Evolutionary conservation across 306 rosid species (phyloP).

Genomic region (Cicer judaicum): DNA sequence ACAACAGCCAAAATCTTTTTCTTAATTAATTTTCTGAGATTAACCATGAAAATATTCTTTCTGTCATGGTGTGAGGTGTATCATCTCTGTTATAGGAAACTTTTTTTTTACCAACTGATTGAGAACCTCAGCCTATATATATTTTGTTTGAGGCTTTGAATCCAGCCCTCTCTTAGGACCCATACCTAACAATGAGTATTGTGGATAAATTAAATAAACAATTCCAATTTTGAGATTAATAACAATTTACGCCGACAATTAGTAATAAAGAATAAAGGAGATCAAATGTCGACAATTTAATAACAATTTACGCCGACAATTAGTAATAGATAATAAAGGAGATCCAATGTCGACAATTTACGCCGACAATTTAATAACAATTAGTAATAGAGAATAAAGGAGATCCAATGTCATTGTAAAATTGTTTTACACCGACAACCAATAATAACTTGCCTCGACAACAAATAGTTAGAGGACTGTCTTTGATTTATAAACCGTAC

Average conservation of each 20-base stretch:
- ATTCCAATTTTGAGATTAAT: neutral
- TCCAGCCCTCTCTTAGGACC: neutral
- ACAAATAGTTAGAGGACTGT: too few relatives aligned
- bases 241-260: neutral
- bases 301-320: neutral
- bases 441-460: too few relatives aligned
- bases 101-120: constrained; percentile 2
- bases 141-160: neutral
- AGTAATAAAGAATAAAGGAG: too few relatives aligned
- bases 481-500: too few relatives aligned
- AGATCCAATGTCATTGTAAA: too few relatives aligned
- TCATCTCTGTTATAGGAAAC: neutral
- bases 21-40: neutral
- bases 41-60: neutral
- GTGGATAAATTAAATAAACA: constrained; percentile 29
- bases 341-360: too few relatives aligned
- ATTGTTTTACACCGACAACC: too few relatives aligned
- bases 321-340: too few relatives aligned
- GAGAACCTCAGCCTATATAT: neutral
- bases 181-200: neutral
- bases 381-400: too few relatives aligned
- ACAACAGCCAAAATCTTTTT: neutral
- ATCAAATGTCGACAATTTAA: too few relatives aligned
- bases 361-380: too few relatives aligned
- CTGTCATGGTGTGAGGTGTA: neutral